These are phyloP conservation scores for Solanum peruvianum DNA, from an alignment of 257 asterid genomes.

Conservation along the genomic window DNA sequence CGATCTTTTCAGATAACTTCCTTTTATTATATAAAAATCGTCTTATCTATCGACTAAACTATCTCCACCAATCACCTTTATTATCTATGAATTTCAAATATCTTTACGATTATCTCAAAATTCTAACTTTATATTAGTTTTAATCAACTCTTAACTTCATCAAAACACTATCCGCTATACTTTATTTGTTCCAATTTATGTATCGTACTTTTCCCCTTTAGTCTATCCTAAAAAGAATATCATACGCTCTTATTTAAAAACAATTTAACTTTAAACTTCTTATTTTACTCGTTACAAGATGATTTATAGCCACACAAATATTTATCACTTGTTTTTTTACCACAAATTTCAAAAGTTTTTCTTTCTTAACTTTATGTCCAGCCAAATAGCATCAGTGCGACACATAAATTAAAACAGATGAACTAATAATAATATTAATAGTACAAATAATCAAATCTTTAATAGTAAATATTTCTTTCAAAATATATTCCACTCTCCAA, in stretches of 20 bases:
- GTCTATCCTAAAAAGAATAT: no score
- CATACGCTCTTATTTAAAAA: no score
- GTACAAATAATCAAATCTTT: background rate
- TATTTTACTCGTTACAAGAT: background rate
- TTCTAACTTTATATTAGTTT: background rate
- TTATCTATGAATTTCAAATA: no score
- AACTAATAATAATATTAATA: no score
- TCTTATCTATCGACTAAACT: no score
- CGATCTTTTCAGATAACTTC: background rate
- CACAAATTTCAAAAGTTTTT: no score
- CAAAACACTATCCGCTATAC: background rate
- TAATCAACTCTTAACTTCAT: background rate
- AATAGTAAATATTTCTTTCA: background rate
- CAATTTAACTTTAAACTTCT: no score
- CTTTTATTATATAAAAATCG: background rate
- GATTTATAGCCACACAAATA: accelerated
- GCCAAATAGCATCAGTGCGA: no score
- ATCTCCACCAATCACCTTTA: background rate
- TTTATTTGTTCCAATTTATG: background rate
- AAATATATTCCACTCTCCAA: background rate
- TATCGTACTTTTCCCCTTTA: no score
- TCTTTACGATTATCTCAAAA: background rate
- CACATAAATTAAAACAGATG: no score
- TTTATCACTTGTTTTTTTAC: background rate
- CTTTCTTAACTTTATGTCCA: no score